Conservation (phyloP, 164 flowering plant genomes). For the Saururus chinensis region DNA sequence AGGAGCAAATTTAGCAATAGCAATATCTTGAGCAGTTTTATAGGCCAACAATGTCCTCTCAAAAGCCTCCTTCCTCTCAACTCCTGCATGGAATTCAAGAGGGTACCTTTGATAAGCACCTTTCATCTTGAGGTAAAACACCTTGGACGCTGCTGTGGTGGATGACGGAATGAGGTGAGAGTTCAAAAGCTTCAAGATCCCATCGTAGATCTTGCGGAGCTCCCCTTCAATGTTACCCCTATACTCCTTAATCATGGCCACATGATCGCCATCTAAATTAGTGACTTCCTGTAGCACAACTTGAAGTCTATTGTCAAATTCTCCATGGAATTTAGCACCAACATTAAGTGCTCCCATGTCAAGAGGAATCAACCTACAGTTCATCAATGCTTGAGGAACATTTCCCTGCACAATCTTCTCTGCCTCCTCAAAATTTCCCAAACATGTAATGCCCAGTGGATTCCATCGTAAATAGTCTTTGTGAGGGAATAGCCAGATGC, state of each 20-base stretch:
- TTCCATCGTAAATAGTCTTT: no score
- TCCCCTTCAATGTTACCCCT: slow-evolving; percentile 45
- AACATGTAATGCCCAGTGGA: no score
- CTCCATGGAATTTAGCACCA: no score
- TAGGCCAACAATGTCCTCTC: slow-evolving; percentile 8
- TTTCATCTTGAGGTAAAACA: slow-evolving; percentile 52
- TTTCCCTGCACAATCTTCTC: no score
- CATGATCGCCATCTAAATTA: no score
- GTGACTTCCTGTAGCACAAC: no score
- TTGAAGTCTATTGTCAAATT: no score
- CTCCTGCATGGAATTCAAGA: slow-evolving; percentile 7
- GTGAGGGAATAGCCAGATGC: no score
- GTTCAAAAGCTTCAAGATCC: slow-evolving; percentile 47
- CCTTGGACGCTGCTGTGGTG: slow-evolving; percentile 49
- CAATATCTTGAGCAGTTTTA: slow-evolving; percentile 21
- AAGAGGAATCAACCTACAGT: no score
- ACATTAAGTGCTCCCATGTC: no score
- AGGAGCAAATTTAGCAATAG: slow-evolving; percentile 66
- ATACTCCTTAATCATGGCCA: slow-evolving; percentile 43
- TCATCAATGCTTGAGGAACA: no score
- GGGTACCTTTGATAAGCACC: slow-evolving; percentile 8
- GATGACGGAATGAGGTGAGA: slow-evolving; percentile 59
- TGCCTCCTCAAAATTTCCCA: no score
- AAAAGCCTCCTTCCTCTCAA: slow-evolving; percentile 10
- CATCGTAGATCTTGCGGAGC: slow-evolving; percentile 35